Conservation (phyloP, 108 stramenopile species). For the Stephanodiscus minutulus region DNA sequence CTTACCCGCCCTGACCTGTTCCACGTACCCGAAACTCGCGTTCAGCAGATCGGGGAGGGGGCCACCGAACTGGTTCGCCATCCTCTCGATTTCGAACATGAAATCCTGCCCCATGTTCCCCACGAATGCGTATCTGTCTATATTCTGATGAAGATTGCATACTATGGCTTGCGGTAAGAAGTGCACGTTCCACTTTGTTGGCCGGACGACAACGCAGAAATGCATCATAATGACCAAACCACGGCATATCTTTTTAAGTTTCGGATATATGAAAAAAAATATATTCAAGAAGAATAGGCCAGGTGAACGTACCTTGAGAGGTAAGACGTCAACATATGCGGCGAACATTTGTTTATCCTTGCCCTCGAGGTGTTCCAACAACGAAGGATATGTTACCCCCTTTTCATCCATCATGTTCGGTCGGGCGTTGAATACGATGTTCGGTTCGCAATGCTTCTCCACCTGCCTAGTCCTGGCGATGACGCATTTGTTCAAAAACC, state of each 20-base stretch:
- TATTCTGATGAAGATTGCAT: conserved; percentile 53
- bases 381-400: conserved; percentile 1
- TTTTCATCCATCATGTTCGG: background rate
- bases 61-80: conserved; percentile 38
- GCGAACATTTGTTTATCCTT: conserved; percentile 43
- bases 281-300: background rate
- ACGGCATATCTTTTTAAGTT: background rate
- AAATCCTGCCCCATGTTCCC: conserved; percentile 59
- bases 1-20: conserved; percentile 10
- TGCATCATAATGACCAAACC: too few relatives aligned
- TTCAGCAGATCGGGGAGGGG: conserved; percentile 29
- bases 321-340: conserved; percentile 57
- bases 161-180: conserved; percentile 57
- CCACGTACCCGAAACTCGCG: conserved; percentile 22
- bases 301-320: conserved; percentile 33
- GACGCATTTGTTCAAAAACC: conserved; percentile 60
- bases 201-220: background rate
- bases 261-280: background rate
- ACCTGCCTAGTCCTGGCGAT: background rate
- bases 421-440: conserved; percentile 32
- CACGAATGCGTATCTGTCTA: conserved; percentile 54
- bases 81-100: conserved; percentile 39
- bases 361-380: conserved; percentile 24
- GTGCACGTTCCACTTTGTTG: conserved; percentile 57
- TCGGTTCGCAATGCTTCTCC: conserved; percentile 41